Conservation (phyloP, 306 rosid species). For the Vigna angularis region DNA sequence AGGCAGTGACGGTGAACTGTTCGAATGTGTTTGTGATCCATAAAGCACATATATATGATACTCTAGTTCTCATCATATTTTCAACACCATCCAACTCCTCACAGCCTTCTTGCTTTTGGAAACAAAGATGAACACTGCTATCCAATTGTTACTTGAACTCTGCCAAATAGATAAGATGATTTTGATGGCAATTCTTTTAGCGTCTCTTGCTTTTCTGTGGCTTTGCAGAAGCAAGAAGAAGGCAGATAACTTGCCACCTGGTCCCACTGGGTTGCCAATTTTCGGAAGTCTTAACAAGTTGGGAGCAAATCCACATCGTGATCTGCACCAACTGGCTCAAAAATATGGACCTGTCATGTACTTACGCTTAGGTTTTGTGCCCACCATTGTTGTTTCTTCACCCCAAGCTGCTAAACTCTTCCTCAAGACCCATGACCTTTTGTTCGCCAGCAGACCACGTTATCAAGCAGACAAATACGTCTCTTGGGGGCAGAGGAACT, state of each 20-base stretch:
- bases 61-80: too few relatives aligned
- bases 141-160: background rate
- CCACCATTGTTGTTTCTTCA: conserved; percentile 68
- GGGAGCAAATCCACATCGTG: conserved; percentile 61
- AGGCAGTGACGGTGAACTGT: too few relatives aligned
- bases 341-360: conserved; percentile 71
- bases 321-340: conserved; percentile 57
- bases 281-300: conserved; percentile 62
- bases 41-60: too few relatives aligned
- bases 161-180: conserved; percentile 41
- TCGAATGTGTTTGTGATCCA: too few relatives aligned
- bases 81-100: too few relatives aligned
- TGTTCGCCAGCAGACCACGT: conserved; percentile 70
- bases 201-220: conserved; percentile 49
- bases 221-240: conserved; percentile 42
- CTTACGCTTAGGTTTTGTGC: conserved; percentile 61
- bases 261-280: conserved; percentile 75
- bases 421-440: conserved; percentile 68
- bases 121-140: too few relatives aligned
- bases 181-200: conserved; percentile 42
- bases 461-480: conserved; percentile 48
- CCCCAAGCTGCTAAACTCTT: conserved; percentile 72
- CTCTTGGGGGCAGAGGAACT: conserved; percentile 53
- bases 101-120: too few relatives aligned
- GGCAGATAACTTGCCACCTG: conserved; percentile 64